Evolutionary conservation across 495 filamentous ascomycete species (phyloP).

Genomic region (Beverwykella pulmonaria): DNA sequence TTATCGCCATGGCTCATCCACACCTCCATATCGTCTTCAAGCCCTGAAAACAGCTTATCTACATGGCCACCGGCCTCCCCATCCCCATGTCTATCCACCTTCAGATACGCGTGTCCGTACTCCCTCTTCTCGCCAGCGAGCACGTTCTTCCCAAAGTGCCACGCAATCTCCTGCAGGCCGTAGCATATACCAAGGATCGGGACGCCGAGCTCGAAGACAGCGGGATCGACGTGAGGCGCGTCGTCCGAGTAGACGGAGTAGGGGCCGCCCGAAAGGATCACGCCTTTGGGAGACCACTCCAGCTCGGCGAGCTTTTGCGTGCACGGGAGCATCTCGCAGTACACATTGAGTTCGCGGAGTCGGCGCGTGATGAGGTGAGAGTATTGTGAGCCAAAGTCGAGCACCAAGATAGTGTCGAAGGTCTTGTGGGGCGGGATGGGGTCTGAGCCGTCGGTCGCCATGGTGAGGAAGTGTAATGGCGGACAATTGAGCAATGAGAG

Average conservation of each 20-base stretch:
- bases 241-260: slow-evolving; percentile 73
- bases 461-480: slow-evolving; percentile 16
- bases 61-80: slow-evolving; percentile 55
- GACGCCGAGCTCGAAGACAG: slow-evolving; percentile 75
- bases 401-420: slow-evolving; percentile 67
- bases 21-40: slow-evolving; percentile 67
- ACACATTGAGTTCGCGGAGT: slow-evolving; percentile 80
- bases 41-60: slow-evolving; percentile 70
- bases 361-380: slow-evolving; percentile 77
- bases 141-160: slow-evolving; percentile 71
- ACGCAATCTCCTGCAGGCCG: slow-evolving; percentile 81
- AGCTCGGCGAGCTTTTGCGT: slow-evolving; percentile 82
- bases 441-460: slow-evolving; percentile 44
- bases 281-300: slow-evolving; percentile 77
- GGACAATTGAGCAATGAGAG: slow-evolving; percentile 8
- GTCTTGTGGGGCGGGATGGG: slow-evolving; percentile 55
- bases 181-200: slow-evolving; percentile 82
- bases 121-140: slow-evolving; percentile 70
- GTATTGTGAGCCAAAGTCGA: slow-evolving; percentile 71
- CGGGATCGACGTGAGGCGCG: slow-evolving; percentile 77
- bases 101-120: slow-evolving; percentile 68
- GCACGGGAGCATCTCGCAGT: slow-evolving; percentile 90
- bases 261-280: slow-evolving; percentile 77
- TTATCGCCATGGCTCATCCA: slow-evolving; percentile 94
- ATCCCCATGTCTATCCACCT: slow-evolving; percentile 53